phyloP scores from a whole-genome alignment of 2,329 filamentous ascomycete genomes.

The Chaetothyriales sp. region DNA sequence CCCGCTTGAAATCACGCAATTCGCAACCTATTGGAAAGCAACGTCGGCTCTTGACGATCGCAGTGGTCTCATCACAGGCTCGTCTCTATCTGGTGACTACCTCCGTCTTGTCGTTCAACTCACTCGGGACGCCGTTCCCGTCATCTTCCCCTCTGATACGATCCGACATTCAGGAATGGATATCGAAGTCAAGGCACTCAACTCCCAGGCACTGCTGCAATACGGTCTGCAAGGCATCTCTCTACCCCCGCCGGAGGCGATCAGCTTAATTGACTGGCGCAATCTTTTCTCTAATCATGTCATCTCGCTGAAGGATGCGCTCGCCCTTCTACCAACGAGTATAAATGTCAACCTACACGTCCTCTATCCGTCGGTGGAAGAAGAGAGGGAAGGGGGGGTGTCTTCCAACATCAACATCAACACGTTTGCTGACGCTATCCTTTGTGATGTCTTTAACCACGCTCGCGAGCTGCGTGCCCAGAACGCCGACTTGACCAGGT shows the following conservation, averaged over 20 bases:
- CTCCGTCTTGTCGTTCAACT: conserved; percentile 82
- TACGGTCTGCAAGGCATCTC: conserved; percentile 22
- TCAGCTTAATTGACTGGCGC: conserved; percentile 31
- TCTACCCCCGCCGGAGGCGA: conserved; percentile 14
- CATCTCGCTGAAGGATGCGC: conserved; percentile 61
- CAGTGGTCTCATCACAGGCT: conserved; percentile 80
- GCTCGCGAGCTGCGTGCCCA: conserved; percentile 52
- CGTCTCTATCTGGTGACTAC: conserved; percentile 90
- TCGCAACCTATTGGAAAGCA: conserved; percentile 98
- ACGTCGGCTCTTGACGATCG: conserved; percentile 84
- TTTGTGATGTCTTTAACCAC: conserved; percentile 81
- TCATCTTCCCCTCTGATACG: conserved; percentile 76
- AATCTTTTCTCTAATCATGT: conserved; percentile 59
- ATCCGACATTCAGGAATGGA: conserved; percentile 61
- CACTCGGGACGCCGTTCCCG: conserved; percentile 71
- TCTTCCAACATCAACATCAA: conserved; percentile 73
- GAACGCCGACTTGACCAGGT: conserved; percentile 60
- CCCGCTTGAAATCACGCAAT: conserved; percentile 90
- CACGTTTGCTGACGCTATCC: conserved; percentile 64
- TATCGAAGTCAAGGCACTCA: conserved; percentile 66
- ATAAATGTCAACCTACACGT: conserved; percentile 89
- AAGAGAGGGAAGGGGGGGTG: conserved; percentile 55
- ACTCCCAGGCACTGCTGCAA: conserved; percentile 33
- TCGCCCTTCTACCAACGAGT: conserved; percentile 57
- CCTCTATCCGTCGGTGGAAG: conserved; percentile 62